Conservation (phyloP, 2,329 filamentous ascomycete genomes). For the Diaporthe australafricana region DNA sequence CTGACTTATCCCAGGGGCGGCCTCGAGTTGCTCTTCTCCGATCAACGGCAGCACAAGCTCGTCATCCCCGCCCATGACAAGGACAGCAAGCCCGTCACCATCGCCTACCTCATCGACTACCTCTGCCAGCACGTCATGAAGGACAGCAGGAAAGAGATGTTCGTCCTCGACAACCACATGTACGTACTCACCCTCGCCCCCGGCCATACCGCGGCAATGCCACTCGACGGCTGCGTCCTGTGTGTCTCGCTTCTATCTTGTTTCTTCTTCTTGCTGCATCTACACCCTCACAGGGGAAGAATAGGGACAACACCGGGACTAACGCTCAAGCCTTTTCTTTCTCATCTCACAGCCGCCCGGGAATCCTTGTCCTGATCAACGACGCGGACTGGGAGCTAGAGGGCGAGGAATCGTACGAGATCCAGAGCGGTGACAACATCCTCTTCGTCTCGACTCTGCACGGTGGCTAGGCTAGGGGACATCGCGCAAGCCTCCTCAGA, state of each 20-base stretch:
- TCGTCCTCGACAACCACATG: conserved; percentile 89
- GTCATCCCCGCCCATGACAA: conserved; percentile 72
- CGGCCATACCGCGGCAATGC: neutral
- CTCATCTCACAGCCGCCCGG: conserved; percentile 76
- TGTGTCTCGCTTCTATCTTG: conserved; percentile 33
- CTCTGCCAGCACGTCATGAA: conserved; percentile 87
- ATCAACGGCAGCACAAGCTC: conserved; percentile 80
- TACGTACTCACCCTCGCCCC: conserved; percentile 62
- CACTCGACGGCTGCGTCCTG: neutral
- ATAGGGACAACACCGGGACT: neutral
- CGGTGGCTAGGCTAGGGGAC: conserved; percentile 73
- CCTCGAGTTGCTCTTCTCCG: conserved; percentile 92
- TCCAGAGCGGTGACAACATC: conserved; percentile 86
- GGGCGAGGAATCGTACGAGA: conserved; percentile 89
- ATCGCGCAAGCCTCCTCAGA: neutral
- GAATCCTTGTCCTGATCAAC: conserved; percentile 96
- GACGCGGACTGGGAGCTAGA: conserved; percentile 99
- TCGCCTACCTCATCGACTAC: conserved; percentile 81
- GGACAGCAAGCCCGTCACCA: conserved; percentile 71
- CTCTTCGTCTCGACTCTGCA: conserved; percentile 97
- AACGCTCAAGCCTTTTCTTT: conserved; percentile 3
- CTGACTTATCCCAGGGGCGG: conserved; percentile 73
- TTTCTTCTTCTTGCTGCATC: neutral
- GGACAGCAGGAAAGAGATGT: conserved; percentile 86
- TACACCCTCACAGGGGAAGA: neutral